phyloP scores from a whole-genome alignment of 2,329 filamentous ascomycete species.

The Aspergillus transmontanensis region DNA sequence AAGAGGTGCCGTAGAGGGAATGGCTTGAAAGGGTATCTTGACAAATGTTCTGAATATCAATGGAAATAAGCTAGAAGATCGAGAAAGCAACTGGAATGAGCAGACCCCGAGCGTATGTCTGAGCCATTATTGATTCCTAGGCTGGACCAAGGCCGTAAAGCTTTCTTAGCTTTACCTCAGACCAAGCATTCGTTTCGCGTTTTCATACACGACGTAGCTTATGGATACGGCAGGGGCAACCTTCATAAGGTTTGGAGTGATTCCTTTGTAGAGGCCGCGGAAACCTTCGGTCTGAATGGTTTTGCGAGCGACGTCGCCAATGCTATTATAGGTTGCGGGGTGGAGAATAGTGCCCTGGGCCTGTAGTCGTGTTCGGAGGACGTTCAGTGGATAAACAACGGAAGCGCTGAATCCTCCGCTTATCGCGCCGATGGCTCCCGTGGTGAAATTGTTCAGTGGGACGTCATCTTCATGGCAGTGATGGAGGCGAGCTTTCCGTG shows the following conservation, averaged over 20 bases:
- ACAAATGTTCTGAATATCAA: conserved; percentile 28
- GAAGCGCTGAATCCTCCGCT: conserved; percentile 90
- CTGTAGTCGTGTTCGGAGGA: conserved; percentile 87
- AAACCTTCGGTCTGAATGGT: conserved; percentile 82
- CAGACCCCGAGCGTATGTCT: no score
- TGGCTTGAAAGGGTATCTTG: conserved; percentile 36
- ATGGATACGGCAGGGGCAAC: conserved; percentile 95
- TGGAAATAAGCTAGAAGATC: conserved; percentile 1
- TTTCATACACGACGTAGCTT: conserved; percentile 91
- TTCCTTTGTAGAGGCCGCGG: conserved; percentile 86
- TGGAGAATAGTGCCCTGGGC: conserved; percentile 94
- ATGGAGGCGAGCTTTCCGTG: conserved; percentile 67
- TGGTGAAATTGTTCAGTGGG: conserved; percentile 75
- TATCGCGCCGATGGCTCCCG: conserved; percentile 85
- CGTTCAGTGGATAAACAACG: conserved; percentile 93
- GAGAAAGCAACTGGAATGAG: not conserved
- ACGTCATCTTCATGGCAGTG: conserved; percentile 83
- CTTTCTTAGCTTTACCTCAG: conserved; percentile 39
- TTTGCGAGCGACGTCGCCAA: conserved; percentile 82
- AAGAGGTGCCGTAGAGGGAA: conserved; percentile 18
- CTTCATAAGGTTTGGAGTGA: conserved; percentile 94
- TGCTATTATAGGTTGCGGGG: conserved; percentile 84
- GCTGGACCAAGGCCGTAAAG: not conserved
- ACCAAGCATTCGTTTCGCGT: conserved; percentile 73
- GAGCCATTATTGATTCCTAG: not conserved